Conservation (phyloP, 495 filamentous ascomycete genomes). For the Aspergillus nidulans region DNA sequence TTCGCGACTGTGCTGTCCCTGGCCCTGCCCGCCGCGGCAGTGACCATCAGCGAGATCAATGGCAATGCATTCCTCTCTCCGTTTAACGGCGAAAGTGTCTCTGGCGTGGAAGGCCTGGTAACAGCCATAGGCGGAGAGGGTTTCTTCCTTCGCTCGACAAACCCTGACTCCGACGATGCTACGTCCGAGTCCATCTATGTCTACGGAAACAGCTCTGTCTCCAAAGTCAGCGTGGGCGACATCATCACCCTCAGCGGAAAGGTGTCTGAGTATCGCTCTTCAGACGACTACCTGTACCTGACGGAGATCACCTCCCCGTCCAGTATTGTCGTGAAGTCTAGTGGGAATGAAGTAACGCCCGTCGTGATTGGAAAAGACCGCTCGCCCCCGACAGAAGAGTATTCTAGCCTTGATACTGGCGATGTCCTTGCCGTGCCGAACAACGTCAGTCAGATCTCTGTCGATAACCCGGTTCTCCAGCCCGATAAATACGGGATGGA, state of each 20-base stretch:
- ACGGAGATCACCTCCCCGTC: slow-evolving; percentile 50
- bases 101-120: slow-evolving; percentile 53
- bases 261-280: slow-evolving; percentile 52
- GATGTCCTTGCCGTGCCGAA: slow-evolving; percentile 51
- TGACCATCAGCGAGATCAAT: slow-evolving; percentile 59
- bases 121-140: slow-evolving; percentile 54
- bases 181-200: slow-evolving; percentile 57
- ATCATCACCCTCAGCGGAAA: slow-evolving; percentile 51
- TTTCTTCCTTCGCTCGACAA: slow-evolving; percentile 53
- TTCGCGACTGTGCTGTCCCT: neutral
- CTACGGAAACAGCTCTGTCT: slow-evolving; percentile 35
- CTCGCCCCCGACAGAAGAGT: slow-evolving; percentile 49
- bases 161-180: slow-evolving; percentile 37
- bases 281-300: slow-evolving; percentile 46
- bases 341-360: slow-evolving; percentile 41
- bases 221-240: slow-evolving; percentile 49
- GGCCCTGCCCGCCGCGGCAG: slow-evolving; percentile 27
- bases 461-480: slow-evolving; percentile 48
- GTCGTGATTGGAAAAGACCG: slow-evolving; percentile 50
- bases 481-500: slow-evolving; percentile 55
- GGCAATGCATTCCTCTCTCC: slow-evolving; percentile 57
- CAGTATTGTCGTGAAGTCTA: slow-evolving; percentile 42
- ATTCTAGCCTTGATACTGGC: slow-evolving; percentile 47
- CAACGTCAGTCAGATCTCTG: slow-evolving; percentile 45
- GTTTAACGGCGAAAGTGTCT: slow-evolving; percentile 44